Base-by-base conservation (phyloP, 129 eudicot genomes). In the Sambucus nigra region DNA sequence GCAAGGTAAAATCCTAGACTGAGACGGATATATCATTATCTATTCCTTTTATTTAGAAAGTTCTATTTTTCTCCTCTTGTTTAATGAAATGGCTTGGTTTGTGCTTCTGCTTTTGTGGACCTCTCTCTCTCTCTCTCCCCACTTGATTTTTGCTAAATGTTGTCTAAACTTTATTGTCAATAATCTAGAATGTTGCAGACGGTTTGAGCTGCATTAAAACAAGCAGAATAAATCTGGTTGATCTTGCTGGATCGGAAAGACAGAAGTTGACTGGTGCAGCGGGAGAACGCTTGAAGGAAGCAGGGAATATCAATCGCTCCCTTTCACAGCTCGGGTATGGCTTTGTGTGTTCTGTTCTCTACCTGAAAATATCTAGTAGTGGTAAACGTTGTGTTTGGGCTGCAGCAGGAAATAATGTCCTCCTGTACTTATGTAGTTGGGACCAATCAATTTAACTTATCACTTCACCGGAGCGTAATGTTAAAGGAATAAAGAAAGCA, bases 181-280 rank as follows among this genome's bases (percentile, higher is more conserved):
- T 47, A 39, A 50, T 79, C 38, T 71, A 91, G 98, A 80, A 84
- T 52, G 7, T 61, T 4, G 66, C 75, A 31, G 98, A 82, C 72
- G 95, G 98, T 31, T 55, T 91, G 49, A 85, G 88, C 78, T 69
- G 83, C 66, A 70, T 85, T 35, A 91, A 85, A 69, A 79, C 80
- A 19, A 91, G 98, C 61, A 78, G 84, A 74, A 91, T 91, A 55
- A 91, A 91, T 59, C 83, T 91, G 58, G 98, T 91, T 69, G 98
- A 91, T 66, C 94, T 91, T 74, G 98, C 98, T 27, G 98, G 98
- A 46, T 91, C 95, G 23, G 98, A 91, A 73, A 91, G 98, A 47
- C 98, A 91, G 63, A 91, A 91, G 65, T 68, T 82, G 62, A 91
- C 98, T 6, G 94, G 98, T 55, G 98, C 98, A 61, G 98, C 95